Evolutionary conservation across 805 yeast species (phyloP), one percentile per base, ranked within the genome.

Genomic region (Priceomyces melissophilus): DNA sequence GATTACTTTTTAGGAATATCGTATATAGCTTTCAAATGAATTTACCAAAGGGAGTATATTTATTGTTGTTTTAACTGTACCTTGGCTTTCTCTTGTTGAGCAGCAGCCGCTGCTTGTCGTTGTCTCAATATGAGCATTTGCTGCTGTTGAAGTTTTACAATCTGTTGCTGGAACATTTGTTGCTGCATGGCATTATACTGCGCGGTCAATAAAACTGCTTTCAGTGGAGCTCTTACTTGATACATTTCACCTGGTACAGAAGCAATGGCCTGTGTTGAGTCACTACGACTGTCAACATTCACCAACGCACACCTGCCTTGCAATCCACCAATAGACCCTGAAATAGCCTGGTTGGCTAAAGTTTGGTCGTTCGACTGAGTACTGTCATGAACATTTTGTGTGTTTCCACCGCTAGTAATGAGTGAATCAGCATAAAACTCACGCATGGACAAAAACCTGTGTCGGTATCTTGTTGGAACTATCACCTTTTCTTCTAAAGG

Each of bases 371-470:
- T 53, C 1, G 57, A 44, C 46, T 48, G 59, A 15, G 44, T 38
- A 30, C 38, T 38, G n/a, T 38, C 43, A 4, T 55, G 36, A 16
- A 46, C 46, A 29, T 29, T 45, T 9, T 52, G 45, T 29, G 50
- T 57, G 27, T 75, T 70, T 40, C 63, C 62, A 37, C 82, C 76
- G 32, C 86, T 75, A 9, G 81, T 87, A 8, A 85, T 69, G 10
- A 86, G 73, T 2, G 96, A 91, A 44, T 86, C 79, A 1, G 96
- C 96, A 64, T 91, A 86, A 82, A 90, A 87, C 60, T 93, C 99
- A 49, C 98, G 75, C 86, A 88, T 84, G 45, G 95, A 78, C 52
- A 93, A 72, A 52, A 87, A 87, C 42, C 81, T 75, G 25, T 82
- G 81, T 46, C 96, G 77, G 39, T 81, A 65, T 37, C 85, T 70